These are phyloP conservation scores for Diaporthe ampelina DNA, from an alignment of 2,329 filamentous ascomycete species.

Conservation along the genomic window DNA sequence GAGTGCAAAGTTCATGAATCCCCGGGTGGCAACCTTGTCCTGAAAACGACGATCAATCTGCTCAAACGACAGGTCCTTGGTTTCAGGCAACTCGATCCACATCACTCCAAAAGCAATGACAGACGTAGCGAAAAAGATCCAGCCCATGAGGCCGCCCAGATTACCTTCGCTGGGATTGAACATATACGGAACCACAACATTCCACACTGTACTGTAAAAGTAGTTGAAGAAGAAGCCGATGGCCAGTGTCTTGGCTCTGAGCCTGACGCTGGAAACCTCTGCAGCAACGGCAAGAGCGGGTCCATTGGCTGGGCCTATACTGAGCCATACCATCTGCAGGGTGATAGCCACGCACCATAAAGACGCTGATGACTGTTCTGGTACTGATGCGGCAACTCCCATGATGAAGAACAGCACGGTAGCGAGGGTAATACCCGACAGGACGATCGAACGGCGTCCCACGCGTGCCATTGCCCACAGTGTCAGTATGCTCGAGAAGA, in stretches of 20 bases:
- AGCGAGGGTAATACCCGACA: slow-evolving; percentile 21
- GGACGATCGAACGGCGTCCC: slow-evolving; percentile 21
- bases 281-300: slow-evolving; percentile 27
- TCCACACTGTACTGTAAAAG: slow-evolving; percentile 31
- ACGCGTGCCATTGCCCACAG: slow-evolving; percentile 31
- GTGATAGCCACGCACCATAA: slow-evolving; percentile 33
- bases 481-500: slow-evolving; percentile 24
- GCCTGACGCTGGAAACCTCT: slow-evolving; percentile 25
- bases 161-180: slow-evolving; percentile 23
- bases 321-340: slow-evolving; percentile 34
- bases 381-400: slow-evolving; percentile 27
- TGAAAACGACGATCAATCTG: slow-evolving; percentile 28
- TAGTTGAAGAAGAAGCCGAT: slow-evolving; percentile 38
- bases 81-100: slow-evolving; percentile 34
- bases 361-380: slow-evolving; percentile 20
- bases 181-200: slow-evolving; percentile 33
- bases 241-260: slow-evolving; percentile 31
- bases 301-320: slow-evolving; percentile 31
- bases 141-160: slow-evolving; percentile 22
- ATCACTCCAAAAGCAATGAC: slow-evolving; percentile 20
- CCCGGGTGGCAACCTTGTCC: not conserved
- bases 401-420: slow-evolving; percentile 32
- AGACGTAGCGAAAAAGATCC: slow-evolving; percentile 30
- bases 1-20: not conserved
- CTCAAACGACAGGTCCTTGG: slow-evolving; percentile 28